Percentiles rank a stretch among this genome's conserved stretches.
phyloP scores from a whole-genome alignment of 2,329 filamentous ascomycete species.

The Capronia epimyces region DNA sequence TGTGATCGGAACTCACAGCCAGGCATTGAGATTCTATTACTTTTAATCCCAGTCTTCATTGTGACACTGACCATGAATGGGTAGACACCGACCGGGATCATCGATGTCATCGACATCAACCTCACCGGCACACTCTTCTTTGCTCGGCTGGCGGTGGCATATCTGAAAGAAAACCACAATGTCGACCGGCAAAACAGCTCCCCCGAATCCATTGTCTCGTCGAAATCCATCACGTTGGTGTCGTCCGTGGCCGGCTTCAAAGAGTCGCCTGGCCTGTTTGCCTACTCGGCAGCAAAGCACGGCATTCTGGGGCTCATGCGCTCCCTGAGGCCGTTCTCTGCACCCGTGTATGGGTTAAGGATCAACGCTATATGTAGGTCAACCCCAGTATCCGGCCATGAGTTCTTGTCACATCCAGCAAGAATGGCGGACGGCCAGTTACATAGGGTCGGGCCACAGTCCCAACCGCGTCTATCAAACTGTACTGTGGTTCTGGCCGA shows the following conservation, averaged over 20 bases:
- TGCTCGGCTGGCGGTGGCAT: conserved; percentile 47
- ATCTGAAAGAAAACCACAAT: conserved; percentile 36
- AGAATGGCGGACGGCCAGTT: too few relatives aligned
- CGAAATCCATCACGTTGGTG: conserved; percentile 41
- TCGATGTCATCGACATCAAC: conserved; percentile 34
- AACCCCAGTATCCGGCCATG: background rate
- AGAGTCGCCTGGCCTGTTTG: conserved; percentile 45
- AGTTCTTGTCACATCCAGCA: background rate
- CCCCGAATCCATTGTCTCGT: conserved; percentile 15
- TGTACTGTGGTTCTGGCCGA: background rate
- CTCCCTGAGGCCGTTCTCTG: conserved; percentile 38
- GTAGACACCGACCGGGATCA: conserved; percentile 20
- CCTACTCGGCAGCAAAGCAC: conserved; percentile 48
- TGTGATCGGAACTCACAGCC: too few relatives aligned
- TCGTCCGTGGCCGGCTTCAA: conserved; percentile 48
- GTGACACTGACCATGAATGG: background rate
- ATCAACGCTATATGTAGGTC: conserved; percentile 41
- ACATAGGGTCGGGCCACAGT: too few relatives aligned
- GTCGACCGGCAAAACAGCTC: conserved; percentile 12
- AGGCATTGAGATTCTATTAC: too few relatives aligned
- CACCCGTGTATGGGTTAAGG: conserved; percentile 37
- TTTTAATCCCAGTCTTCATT: too few relatives aligned
- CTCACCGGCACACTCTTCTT: conserved; percentile 43
- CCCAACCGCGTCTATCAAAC: too few relatives aligned
- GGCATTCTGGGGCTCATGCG: conserved; percentile 49